Percentiles rank a stretch among this genome's conserved stretches.
Evolutionary conservation across 1,284 basidiomycete species (phyloP).

Genomic region (Cutaneotrichosporon dermatis): DNA sequence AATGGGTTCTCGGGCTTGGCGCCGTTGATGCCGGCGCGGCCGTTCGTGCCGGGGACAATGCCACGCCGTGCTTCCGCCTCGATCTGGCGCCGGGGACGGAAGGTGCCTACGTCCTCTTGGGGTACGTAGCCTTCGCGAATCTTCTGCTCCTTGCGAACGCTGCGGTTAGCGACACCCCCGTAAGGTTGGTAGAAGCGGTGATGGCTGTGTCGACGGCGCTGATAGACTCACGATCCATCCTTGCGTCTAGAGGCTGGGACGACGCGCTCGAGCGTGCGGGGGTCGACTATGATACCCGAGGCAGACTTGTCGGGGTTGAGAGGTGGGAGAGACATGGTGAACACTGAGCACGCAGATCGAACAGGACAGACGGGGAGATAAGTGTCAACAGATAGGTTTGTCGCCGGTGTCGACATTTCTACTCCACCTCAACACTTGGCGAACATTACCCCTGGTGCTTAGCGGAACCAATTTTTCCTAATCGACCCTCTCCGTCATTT

Average conservation of each 20-base stretch:
- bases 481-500: background rate
- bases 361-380: no score
- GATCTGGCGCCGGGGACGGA: slow-evolving; percentile 68
- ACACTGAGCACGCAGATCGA: background rate
- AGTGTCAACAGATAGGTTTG: background rate
- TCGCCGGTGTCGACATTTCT: no score
- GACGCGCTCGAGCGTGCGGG: slow-evolving; percentile 75
- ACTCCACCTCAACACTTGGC: no score
- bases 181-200: no score
- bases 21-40: background rate
- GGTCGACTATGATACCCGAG: slow-evolving; percentile 78
- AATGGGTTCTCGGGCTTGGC: slow-evolving; percentile 28
- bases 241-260: slow-evolving; percentile 75
- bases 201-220: no score
- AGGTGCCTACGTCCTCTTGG: slow-evolving; percentile 83
- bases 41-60: background rate
- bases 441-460: background rate
- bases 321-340: slow-evolving; percentile 52
- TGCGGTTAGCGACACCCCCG: slow-evolving; percentile 38
- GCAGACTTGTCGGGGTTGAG: slow-evolving; percentile 63
- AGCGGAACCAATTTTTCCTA: slow-evolving; percentile 1
- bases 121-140: slow-evolving; percentile 91
- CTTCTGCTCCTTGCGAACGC: slow-evolving; percentile 81
- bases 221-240: slow-evolving; percentile 76
- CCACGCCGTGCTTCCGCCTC: slow-evolving; percentile 56